A percentile compares a stretch with the other conserved stretches of the same genome.
Conservation (phyloP, 306 rosid species). For the Vigna unguiculata region DNA sequence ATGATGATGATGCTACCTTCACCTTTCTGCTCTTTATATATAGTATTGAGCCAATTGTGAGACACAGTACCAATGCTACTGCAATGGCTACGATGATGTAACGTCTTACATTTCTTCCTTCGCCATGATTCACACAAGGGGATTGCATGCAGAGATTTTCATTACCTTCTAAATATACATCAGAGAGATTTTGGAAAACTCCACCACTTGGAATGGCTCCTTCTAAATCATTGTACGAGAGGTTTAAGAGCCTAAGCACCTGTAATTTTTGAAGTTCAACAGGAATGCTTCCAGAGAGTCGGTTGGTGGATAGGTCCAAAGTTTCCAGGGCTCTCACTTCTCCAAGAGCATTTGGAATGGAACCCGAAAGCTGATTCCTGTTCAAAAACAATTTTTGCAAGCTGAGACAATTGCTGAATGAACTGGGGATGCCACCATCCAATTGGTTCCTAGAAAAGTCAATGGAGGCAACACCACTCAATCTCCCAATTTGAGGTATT, state of each 20-base stretch:
- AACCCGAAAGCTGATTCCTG: constrained; percentile 65
- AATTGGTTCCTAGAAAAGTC: constrained; percentile 69
- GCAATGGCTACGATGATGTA: constrained; percentile 37
- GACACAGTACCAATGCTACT: constrained; percentile 45
- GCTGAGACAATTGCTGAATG: constrained; percentile 64
- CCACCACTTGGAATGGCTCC: constrained; percentile 68
- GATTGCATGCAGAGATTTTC: constrained; percentile 56
- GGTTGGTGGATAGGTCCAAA: constrained; percentile 79
- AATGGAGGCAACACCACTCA: constrained; percentile 51
- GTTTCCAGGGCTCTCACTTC: constrained; percentile 62
- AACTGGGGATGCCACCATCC: constrained; percentile 59
- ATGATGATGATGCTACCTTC: constrained; percentile 23
- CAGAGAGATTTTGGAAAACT: constrained; percentile 53
- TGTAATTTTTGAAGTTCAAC: constrained; percentile 52
- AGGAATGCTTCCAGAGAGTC: constrained; percentile 75
- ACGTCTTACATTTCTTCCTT: constrained; percentile 33
- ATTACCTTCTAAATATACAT: constrained; percentile 70
- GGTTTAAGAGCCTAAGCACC: constrained; percentile 59
- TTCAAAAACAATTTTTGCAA: constrained; percentile 61
- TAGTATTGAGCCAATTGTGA: constrained; percentile 47
- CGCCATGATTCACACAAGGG: constrained; percentile 42
- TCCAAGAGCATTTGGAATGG: constrained; percentile 61
- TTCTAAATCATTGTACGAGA: constrained; percentile 71
- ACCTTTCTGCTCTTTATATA: constrained; percentile 45
- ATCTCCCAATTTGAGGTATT: constrained; percentile 60